Percentiles rank a stretch among this genome's conserved stretches.
Conservation (phyloP, 2,329 filamentous ascomycete genomes). For the Pseudocercospora musae region DNA sequence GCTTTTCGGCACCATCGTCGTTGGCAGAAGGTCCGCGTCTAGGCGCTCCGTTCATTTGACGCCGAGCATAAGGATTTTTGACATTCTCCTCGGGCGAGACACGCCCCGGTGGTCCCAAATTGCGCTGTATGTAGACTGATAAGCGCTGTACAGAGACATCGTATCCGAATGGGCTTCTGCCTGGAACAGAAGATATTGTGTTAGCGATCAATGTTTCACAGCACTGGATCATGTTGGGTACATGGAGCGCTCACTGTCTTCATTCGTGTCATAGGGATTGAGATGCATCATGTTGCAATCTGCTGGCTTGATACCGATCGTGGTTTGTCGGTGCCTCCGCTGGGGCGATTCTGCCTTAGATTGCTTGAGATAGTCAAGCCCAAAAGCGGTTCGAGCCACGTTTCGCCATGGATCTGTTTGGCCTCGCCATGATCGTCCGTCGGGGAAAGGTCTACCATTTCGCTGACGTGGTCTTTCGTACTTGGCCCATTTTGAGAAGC, state of each 20-base stretch:
- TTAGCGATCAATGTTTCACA: too few relatives aligned
- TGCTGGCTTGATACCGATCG: constrained; percentile 7
- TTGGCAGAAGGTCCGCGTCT: neutral
- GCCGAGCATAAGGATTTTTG: constrained; percentile 42
- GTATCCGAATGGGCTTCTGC: constrained; percentile 45
- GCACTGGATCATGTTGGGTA: too few relatives aligned
- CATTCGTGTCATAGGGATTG: constrained; percentile 41
- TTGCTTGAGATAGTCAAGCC: constrained; percentile 51
- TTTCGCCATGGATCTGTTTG: constrained; percentile 52
- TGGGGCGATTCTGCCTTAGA: constrained; percentile 34
- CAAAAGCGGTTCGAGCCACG: constrained; percentile 49
- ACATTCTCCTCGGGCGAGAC: constrained; percentile 37
- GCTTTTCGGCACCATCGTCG: neutral
- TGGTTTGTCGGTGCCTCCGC: constrained; percentile 5
- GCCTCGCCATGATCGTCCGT: constrained; percentile 50
- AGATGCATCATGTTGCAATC: constrained; percentile 50
- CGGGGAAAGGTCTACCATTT: constrained; percentile 52
- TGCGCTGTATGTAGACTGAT: constrained; percentile 51
- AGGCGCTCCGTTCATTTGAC: neutral
- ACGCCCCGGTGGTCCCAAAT: constrained; percentile 40
- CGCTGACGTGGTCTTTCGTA: constrained; percentile 48
- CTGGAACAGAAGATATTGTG: too few relatives aligned
- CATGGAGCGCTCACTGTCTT: constrained; percentile 27
- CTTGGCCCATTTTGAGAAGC: constrained; percentile 49
- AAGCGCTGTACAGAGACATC: constrained; percentile 52